Percentiles rank a stretch among this genome's conserved stretches.
These are phyloP conservation scores for Epithele typhae DNA, from an alignment of 768 basidiomycete species.

Conservation along the genomic window DNA sequence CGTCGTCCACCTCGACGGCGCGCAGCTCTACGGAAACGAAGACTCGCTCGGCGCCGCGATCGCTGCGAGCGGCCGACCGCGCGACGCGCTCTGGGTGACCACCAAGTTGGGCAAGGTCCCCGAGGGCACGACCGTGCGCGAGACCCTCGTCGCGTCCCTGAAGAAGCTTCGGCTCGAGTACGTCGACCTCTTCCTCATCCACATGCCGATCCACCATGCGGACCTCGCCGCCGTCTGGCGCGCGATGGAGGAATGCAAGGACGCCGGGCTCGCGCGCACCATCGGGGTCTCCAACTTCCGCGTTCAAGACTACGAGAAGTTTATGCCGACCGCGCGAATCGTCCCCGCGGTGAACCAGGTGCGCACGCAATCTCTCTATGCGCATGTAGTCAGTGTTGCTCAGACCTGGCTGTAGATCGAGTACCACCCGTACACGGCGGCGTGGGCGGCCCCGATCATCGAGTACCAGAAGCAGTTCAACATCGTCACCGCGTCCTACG, in stretches of 20 bases:
- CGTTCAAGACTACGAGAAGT: slow-evolving; percentile 36
- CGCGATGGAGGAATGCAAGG: slow-evolving; percentile 37
- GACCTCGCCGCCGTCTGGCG: slow-evolving; percentile 38
- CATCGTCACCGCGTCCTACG: slow-evolving; percentile 38
- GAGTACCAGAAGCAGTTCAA: slow-evolving; percentile 31
- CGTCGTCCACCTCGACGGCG: slow-evolving; percentile 36
- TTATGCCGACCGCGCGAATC: slow-evolving; percentile 41
- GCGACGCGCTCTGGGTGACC: slow-evolving; percentile 39
- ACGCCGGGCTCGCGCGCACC: slow-evolving; percentile 34
- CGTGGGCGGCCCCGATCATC: slow-evolving; percentile 34
- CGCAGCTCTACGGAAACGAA: slow-evolving; percentile 37
- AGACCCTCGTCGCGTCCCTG: slow-evolving; percentile 35
- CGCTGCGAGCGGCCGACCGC: slow-evolving; percentile 28
- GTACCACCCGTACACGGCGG: slow-evolving; percentile 49
- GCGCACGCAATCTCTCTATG: background rate
- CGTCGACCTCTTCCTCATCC: slow-evolving; percentile 44
- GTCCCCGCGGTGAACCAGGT: slow-evolving; percentile 55
- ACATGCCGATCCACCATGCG: slow-evolving; percentile 26
- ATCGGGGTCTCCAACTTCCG: slow-evolving; percentile 58
- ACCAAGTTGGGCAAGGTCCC: slow-evolving; percentile 33
- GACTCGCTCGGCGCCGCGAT: slow-evolving; percentile 33
- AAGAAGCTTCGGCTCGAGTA: slow-evolving; percentile 36
- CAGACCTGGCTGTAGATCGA: slow-evolving; percentile 34
- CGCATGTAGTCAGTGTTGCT: too few species aligned
- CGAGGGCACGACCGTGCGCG: slow-evolving; percentile 31